Conservation (phyloP, 1,284 basidiomycete species). For the Ceratobasidium sp. region DNA sequence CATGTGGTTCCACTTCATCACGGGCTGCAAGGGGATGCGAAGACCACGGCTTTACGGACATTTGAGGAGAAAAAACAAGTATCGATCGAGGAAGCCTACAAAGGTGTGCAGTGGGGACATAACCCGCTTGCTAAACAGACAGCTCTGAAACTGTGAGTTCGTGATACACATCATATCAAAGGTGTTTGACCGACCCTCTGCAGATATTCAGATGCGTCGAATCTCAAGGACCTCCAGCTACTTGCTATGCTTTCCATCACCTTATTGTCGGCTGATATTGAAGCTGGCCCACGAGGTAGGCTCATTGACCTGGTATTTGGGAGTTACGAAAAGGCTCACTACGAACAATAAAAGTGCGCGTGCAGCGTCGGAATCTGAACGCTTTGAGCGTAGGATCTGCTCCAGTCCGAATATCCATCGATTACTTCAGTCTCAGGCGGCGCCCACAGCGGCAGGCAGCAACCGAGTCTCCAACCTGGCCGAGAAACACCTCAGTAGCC, state of each 20-base stretch:
- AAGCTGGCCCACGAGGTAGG: slow-evolving; percentile 44
- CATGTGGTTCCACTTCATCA: slow-evolving; percentile 41
- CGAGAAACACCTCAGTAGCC: slow-evolving; percentile 28
- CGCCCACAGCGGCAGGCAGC: slow-evolving; percentile 30
- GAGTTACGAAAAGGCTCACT: neutral
- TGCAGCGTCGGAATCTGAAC: slow-evolving; percentile 26
- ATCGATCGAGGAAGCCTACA: slow-evolving; percentile 37
- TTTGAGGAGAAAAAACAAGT: slow-evolving; percentile 28
- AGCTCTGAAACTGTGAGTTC: slow-evolving; percentile 40
- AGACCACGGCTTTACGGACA: neutral
- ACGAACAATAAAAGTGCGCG: slow-evolving; percentile 5
- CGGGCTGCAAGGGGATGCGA: slow-evolving; percentile 33
- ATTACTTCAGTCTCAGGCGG: slow-evolving; percentile 47
- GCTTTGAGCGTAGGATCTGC: slow-evolving; percentile 21
- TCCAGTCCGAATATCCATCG: slow-evolving; percentile 44
- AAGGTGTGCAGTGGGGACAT: slow-evolving; percentile 47
- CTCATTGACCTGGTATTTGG: neutral
- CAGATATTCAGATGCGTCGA: slow-evolving; percentile 46
- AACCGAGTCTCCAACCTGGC: slow-evolving; percentile 45
- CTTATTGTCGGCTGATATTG: slow-evolving; percentile 46
- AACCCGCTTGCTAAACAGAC: slow-evolving; percentile 45
- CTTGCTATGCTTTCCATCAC: slow-evolving; percentile 50
- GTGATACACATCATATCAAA: neutral
- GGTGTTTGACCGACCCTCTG: neutral
- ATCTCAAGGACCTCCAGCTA: slow-evolving; percentile 48